Evolutionary conservation across 495 filamentous ascomycete genomes (phyloP).

Genomic region (Trichoderma asperelloides): DNA sequence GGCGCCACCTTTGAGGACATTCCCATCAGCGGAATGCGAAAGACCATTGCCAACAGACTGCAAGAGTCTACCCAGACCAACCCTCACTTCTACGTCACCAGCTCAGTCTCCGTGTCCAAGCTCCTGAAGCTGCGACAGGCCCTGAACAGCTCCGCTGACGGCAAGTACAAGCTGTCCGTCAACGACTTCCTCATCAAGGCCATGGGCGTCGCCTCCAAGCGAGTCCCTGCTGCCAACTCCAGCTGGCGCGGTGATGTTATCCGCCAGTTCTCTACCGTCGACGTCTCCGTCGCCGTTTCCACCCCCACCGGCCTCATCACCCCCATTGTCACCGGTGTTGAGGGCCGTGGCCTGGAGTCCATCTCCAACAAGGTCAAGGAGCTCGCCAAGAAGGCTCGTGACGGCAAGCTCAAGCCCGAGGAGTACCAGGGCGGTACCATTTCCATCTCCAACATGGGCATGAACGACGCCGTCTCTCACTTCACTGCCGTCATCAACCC

Average conservation of each 20-base stretch:
- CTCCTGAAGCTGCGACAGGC: slow-evolving; percentile 92
- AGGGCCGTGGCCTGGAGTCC: slow-evolving; percentile 69
- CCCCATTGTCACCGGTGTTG: slow-evolving; percentile 85
- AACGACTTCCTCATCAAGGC: slow-evolving; percentile 99
- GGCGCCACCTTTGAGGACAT: slow-evolving; percentile 72
- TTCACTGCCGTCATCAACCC: slow-evolving; percentile 99
- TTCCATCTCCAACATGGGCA: slow-evolving; percentile 99
- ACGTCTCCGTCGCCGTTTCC: slow-evolving; percentile 89
- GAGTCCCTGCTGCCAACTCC: slow-evolving; percentile 92
- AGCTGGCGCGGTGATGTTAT: slow-evolving; percentile 87
- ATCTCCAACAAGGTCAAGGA: slow-evolving; percentile 90
- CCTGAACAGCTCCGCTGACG: slow-evolving; percentile 78
- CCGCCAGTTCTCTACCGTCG: slow-evolving; percentile 82
- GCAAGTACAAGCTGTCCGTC: slow-evolving; percentile 96
- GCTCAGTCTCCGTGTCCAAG: slow-evolving; percentile 80
- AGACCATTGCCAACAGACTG: slow-evolving; percentile 88
- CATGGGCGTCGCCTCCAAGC: slow-evolving; percentile 74
- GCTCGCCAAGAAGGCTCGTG: slow-evolving; percentile 87
- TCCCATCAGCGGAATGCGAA: slow-evolving; percentile 87
- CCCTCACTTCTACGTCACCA: slow-evolving; percentile 95
- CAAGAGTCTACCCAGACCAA: slow-evolving; percentile 84
- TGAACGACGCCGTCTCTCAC: slow-evolving; percentile 91
- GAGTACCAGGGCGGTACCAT: slow-evolving; percentile 99
- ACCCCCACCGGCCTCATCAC: slow-evolving; percentile 95
- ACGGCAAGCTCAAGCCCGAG: slow-evolving; percentile 98